Conservation (phyloP, 768 basidiomycete genomes). For the Glaciozyma martinii region DNA sequence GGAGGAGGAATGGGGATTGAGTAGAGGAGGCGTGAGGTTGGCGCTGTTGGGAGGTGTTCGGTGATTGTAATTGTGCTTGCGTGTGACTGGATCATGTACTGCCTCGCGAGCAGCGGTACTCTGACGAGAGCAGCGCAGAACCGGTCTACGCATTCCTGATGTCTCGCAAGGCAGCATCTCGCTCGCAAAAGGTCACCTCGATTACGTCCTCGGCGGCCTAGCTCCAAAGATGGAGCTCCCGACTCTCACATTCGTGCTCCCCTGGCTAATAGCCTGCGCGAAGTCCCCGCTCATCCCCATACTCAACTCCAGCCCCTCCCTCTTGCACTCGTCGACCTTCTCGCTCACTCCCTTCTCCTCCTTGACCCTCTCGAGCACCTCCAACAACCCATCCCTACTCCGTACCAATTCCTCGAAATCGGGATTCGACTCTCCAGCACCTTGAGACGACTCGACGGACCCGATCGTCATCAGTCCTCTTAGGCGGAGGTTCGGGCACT, state of each 20-base stretch:
- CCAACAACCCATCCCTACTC: slow-evolving; percentile 17
- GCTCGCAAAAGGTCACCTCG: too few relatives aligned
- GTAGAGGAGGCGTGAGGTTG: neutral
- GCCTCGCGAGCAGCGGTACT: too few relatives aligned
- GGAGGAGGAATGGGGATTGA: neutral
- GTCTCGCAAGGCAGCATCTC: neutral
- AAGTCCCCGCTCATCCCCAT: slow-evolving; percentile 99
- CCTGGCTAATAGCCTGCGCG: slow-evolving; percentile 69
- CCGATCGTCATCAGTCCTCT: slow-evolving; percentile 97
- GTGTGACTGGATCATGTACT: neutral
- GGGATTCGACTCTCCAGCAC: slow-evolving; percentile 46
- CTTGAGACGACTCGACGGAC: slow-evolving; percentile 65
- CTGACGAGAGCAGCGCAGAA: too few relatives aligned
- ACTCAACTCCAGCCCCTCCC: slow-evolving; percentile 40
- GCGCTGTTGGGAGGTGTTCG: neutral
- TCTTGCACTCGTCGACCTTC: slow-evolving; percentile 17
- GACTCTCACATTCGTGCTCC: slow-evolving; percentile 80
- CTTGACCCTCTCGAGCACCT: neutral
- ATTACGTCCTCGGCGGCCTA: slow-evolving; percentile 38
- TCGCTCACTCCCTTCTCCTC: neutral
- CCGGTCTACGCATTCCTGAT: neutral
- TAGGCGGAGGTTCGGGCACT: slow-evolving; percentile 66
- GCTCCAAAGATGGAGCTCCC: slow-evolving; percentile 83
- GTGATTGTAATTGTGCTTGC: neutral
- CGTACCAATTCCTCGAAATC: slow-evolving; percentile 56